Percentiles rank a stretch among this genome's conserved stretches.
Evolutionary conservation across 1,139 yeast genomes (phyloP).

Genomic region (Yamadazyma atmosphaerica): DNA sequence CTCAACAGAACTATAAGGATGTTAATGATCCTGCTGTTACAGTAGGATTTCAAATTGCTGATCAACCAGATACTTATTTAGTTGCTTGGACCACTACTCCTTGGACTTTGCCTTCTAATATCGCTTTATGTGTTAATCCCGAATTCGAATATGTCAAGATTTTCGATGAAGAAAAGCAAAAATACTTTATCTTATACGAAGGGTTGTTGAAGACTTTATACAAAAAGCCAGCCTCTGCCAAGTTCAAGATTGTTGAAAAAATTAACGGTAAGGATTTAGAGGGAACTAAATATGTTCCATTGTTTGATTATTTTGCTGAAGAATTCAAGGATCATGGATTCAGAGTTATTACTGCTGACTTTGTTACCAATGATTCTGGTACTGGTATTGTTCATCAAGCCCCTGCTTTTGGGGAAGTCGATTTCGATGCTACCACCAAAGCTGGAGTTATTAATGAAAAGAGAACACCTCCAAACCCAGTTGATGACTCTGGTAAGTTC

Average conservation of each 20-base stretch:
- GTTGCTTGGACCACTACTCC: slow-evolving; percentile 99
- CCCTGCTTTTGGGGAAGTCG: slow-evolving; percentile 99
- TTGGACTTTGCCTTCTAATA: slow-evolving; percentile 96
- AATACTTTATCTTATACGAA: slow-evolving; percentile 81
- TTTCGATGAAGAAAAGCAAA: slow-evolving; percentile 81
- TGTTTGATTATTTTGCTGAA: slow-evolving; percentile 78
- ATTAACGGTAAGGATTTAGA: slow-evolving; percentile 76
- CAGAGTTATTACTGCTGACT: slow-evolving; percentile 76
- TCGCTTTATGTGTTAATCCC: slow-evolving; percentile 90
- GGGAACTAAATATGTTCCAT: slow-evolving; percentile 79
- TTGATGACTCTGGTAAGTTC: slow-evolving; percentile 88
- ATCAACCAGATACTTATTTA: slow-evolving; percentile 76
- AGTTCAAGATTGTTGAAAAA: slow-evolving; percentile 78
- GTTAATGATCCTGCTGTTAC: slow-evolving; percentile 97
- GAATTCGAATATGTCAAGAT: slow-evolving; percentile 89
- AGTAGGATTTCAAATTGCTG: slow-evolving; percentile 78
- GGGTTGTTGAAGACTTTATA: slow-evolving; percentile 76
- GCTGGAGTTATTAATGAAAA: slow-evolving; percentile 74
- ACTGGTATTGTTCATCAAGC: slow-evolving; percentile 99
- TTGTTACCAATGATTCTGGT: slow-evolving; percentile 94
- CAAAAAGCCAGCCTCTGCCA: slow-evolving; percentile 92
- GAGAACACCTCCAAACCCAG: slow-evolving; percentile 83
- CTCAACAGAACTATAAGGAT: slow-evolving; percentile 96
- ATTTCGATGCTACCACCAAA: slow-evolving; percentile 78
- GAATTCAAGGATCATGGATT: slow-evolving; percentile 75